Conservation (phyloP, 1,139 yeast species). For the Scheffersomyces stambukii region DNA sequence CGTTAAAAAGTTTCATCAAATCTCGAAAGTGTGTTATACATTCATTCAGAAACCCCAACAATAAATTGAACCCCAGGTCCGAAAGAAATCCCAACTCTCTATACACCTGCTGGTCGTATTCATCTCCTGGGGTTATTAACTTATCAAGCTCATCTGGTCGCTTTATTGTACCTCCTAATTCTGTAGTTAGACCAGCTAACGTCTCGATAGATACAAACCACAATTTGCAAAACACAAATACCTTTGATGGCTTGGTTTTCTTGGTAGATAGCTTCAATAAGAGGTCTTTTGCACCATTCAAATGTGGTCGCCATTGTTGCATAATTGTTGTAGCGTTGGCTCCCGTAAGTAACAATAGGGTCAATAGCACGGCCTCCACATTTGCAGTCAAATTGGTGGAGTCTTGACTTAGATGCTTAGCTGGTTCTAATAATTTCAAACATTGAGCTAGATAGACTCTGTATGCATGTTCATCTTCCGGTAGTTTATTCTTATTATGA, state of each 20-base stretch:
- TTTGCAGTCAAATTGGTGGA: slow-evolving; percentile 29
- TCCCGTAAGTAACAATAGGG: slow-evolving; percentile 57
- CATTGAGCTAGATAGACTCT: slow-evolving; percentile 56
- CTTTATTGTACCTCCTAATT: slow-evolving; percentile 57
- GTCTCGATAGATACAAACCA: slow-evolving; percentile 64
- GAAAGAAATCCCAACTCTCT: slow-evolving; percentile 26
- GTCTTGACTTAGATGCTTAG: slow-evolving; percentile 14
- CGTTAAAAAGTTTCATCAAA: slow-evolving; percentile 43
- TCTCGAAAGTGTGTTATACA: slow-evolving; percentile 44
- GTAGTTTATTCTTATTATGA: slow-evolving; percentile 23
- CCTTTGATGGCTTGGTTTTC: slow-evolving; percentile 18
- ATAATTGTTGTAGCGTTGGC: slow-evolving; percentile 56
- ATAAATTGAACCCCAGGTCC: slow-evolving; percentile 47
- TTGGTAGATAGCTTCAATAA: slow-evolving; percentile 37
- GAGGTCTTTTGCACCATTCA: slow-evolving; percentile 62
- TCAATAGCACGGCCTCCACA: slow-evolving; percentile 57
- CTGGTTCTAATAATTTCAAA: slow-evolving; percentile 43
- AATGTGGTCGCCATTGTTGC: slow-evolving; percentile 66
- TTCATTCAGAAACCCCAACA: slow-evolving; percentile 52
- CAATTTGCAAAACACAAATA: slow-evolving; percentile 53
- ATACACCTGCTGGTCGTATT: slow-evolving; percentile 30
- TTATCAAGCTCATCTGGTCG: slow-evolving; percentile 44
- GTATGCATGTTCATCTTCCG: slow-evolving; percentile 44
- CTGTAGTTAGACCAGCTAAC: slow-evolving; percentile 57
- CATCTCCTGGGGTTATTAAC: slow-evolving; percentile 40